Base-by-base conservation (phyloP, 352 stramenopile genomes). In the Elongisporangium prolatum region DNA sequence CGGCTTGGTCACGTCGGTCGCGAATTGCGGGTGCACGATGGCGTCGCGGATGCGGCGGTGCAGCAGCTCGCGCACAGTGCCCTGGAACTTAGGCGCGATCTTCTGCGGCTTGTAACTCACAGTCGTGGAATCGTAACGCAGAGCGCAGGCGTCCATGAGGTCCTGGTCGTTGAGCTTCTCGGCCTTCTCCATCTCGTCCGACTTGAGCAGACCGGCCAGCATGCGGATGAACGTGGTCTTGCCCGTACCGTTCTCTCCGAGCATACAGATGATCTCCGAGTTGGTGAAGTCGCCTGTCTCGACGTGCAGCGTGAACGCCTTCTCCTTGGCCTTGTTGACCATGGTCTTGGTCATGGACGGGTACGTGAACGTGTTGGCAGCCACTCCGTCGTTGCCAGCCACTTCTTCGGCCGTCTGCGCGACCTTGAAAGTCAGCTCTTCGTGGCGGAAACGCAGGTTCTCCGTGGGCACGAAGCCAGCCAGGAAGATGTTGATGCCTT, bases 201-300 rank as follows among this genome's bases (percentile, higher is more conserved):
- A 98, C 80, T 99, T 99, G 57, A 99, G 84, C 53, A 99, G 77
- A 67, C 97, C 97, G 28, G 98, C 98, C 16, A 99, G 86, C 97
- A 99, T 99, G 64, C 96, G 86, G 56, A 99, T 98, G 75, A 99
- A 99, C 24, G 98, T 99, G 18, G 97, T 99, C 79, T 99, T 99
- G 68, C 98, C 97, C 40, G 96, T 99, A 71, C 98, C 98, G 80
- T 99, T 99, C 72, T 99, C 98, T 61, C 98, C 98, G 48, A 99
- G 77, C 74, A 99, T 96, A 80, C 64, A 99, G 57, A 99, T 97
- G 63, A 99, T 99, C 77, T 99, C 97, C 49, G 94, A 98, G 80
- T 99, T 95, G 13, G 91, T 98, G 60, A 99, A 99, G 61, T 89
- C 77, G 58, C 98, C 98, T 3, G 84, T 68, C 74, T 99, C 85